phyloP scores from a whole-genome alignment of 2,329 filamentous ascomycete species.

The Aspergillus ibericus region DNA sequence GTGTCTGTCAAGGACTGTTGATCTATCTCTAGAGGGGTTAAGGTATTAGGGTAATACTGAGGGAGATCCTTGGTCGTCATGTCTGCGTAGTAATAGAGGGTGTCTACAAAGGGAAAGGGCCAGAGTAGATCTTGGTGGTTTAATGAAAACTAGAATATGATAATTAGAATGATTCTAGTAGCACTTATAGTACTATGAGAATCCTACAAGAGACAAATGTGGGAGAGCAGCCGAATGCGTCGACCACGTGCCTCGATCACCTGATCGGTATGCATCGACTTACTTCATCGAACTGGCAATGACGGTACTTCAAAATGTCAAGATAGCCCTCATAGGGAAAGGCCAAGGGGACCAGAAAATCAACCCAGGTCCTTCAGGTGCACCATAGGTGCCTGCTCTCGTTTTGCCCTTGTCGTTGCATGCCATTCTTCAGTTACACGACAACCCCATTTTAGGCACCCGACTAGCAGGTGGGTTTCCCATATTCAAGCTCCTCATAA shows the following conservation, averaged over 20 bases:
- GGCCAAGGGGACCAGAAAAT: no score
- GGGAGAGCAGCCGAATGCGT: background rate
- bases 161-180: background rate
- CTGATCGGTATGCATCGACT: background rate
- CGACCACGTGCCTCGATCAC: background rate
- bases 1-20: conserved; percentile 17
- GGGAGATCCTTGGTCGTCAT: conserved; percentile 6
- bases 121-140: no score
- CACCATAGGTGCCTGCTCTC: background rate
- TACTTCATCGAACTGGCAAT: background rate
- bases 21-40: conserved; percentile 23
- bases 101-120: background rate
- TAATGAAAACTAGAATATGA: no score
- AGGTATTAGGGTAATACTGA: conserved; percentile 30
- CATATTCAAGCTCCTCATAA: no score
- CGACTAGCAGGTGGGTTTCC: no score
- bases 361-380: background rate
- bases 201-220: background rate
- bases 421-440: no score
- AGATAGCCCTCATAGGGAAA: background rate
- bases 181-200: background rate
- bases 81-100: background rate
- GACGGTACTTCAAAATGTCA: no score
- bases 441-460: no score
- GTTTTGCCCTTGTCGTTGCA: background rate